phyloP scores from a whole-genome alignment of 108 stramenopile species.

The Nitzschia putrida region DNA sequence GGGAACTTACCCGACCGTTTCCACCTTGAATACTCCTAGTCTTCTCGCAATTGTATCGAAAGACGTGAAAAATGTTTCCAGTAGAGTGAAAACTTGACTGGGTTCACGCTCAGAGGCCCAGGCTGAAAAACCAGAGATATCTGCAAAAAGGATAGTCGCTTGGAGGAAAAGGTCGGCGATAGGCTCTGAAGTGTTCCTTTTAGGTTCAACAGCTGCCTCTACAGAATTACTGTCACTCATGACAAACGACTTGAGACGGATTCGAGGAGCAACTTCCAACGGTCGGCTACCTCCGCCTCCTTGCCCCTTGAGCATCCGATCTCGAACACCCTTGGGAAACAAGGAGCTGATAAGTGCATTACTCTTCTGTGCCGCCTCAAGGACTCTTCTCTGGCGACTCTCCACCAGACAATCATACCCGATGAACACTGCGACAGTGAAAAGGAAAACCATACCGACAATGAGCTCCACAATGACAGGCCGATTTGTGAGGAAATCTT shows the following conservation, averaged over 20 bases:
- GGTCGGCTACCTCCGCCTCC: not conserved
- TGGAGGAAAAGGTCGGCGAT: constrained; percentile 27
- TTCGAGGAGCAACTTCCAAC: constrained; percentile 1
- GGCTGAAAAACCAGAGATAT: constrained; percentile 22
- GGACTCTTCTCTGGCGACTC: constrained; percentile 17
- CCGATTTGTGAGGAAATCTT: constrained; percentile 14
- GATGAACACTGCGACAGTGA: constrained; percentile 27
- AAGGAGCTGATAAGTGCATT: constrained; percentile 14
- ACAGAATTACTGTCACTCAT: not conserved
- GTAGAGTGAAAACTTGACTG: constrained; percentile 12
- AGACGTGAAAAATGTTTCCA: constrained; percentile 8
- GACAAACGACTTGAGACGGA: constrained; percentile 6
- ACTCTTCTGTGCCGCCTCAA: constrained; percentile 4
- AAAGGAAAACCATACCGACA: constrained; percentile 47
- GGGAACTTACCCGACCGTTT: constrained; percentile 8
- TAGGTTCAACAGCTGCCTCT: not conserved
- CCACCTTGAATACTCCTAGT: constrained; percentile 12
- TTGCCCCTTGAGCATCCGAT: constrained; percentile 18
- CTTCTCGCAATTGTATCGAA: constrained; percentile 9
- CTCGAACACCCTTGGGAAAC: constrained; percentile 30
- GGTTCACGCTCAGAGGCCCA: constrained; percentile 18
- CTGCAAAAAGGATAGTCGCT: constrained; percentile 28
- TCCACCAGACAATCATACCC: constrained; percentile 33
- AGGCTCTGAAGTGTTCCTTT: constrained; percentile 6
- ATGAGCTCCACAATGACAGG: constrained; percentile 41